A percentile compares a stretch with the other conserved stretches of the same genome.
These are phyloP conservation scores for Zarea fungicola DNA, from an alignment of 2,329 filamentous ascomycete genomes.

Conservation along the genomic window DNA sequence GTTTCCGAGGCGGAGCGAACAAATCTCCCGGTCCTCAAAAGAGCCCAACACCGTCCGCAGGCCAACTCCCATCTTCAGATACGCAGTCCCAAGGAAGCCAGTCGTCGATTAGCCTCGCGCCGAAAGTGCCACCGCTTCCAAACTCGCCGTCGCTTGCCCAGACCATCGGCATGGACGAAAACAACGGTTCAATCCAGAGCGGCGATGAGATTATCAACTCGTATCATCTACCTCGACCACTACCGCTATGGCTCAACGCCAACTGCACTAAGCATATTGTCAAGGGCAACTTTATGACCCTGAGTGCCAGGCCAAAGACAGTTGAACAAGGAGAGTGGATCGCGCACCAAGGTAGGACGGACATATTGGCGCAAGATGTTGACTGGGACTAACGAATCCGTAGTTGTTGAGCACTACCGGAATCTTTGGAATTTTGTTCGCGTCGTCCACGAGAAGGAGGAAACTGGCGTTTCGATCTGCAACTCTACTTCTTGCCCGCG, in stretches of 20 bases:
- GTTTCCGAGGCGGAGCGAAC: slow-evolving; percentile 51
- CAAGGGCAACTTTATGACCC: slow-evolving; percentile 94
- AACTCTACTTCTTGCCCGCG: slow-evolving; percentile 78
- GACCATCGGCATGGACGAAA: slow-evolving; percentile 64
- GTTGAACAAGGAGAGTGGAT: slow-evolving; percentile 95
- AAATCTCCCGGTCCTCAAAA: slow-evolving; percentile 47
- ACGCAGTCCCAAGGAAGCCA: slow-evolving; percentile 42
- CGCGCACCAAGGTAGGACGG: slow-evolving; percentile 75
- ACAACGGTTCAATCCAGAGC: slow-evolving; percentile 41
- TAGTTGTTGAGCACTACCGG: slow-evolving; percentile 89
- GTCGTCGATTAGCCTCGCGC: slow-evolving; percentile 47
- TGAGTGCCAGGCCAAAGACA: slow-evolving; percentile 87
- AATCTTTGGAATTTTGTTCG: slow-evolving; percentile 85
- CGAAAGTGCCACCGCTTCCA: slow-evolving; percentile 56
- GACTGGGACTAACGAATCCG: background rate
- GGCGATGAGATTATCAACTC: slow-evolving; percentile 52
- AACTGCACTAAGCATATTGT: slow-evolving; percentile 80
- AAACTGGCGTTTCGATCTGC: slow-evolving; percentile 72
- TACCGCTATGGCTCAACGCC: slow-evolving; percentile 71
- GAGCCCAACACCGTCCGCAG: slow-evolving; percentile 46
- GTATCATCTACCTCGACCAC: slow-evolving; percentile 60
- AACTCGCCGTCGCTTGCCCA: slow-evolving; percentile 60
- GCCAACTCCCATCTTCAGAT: slow-evolving; percentile 45
- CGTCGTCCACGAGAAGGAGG: slow-evolving; percentile 81
- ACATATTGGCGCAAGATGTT: slow-evolving; percentile 18